These are phyloP conservation scores for Penicillium sp. DNA, from an alignment of 2,329 filamentous ascomycete species.

Conservation along the genomic window DNA sequence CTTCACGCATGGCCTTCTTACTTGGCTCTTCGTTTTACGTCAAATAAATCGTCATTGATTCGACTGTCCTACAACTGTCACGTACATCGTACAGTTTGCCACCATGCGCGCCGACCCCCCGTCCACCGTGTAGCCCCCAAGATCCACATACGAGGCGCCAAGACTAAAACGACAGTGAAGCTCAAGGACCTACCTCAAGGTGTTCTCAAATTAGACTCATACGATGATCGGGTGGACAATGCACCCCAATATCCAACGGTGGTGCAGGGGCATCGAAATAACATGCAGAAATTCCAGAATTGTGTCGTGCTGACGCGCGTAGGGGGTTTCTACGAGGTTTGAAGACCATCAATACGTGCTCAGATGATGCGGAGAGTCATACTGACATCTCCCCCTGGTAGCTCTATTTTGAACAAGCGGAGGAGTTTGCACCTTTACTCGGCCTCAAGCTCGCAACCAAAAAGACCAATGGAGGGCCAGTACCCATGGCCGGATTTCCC, in stretches of 20 bases:
- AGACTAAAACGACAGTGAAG: conserved; percentile 40
- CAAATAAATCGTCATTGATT: not conserved
- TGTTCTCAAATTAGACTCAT: conserved; percentile 47
- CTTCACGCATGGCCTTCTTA: conserved; percentile 19
- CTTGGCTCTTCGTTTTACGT: conserved; percentile 8
- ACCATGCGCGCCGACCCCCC: conserved; percentile 30
- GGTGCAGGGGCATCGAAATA: conserved; percentile 79
- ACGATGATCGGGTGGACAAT: conserved; percentile 47
- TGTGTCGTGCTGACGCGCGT: conserved; percentile 91
- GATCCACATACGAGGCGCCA: conserved; percentile 30
- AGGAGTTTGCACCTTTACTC: conserved; percentile 80
- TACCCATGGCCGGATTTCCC: conserved; percentile 94
- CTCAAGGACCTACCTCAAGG: conserved; percentile 60
- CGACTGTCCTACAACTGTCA: conserved; percentile 18
- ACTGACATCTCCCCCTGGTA: conserved; percentile 22
- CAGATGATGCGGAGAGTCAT: not conserved
- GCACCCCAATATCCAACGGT: conserved; percentile 77
- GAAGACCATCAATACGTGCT: not conserved
- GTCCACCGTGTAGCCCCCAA: conserved; percentile 17
- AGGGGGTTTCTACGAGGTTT: conserved; percentile 87
- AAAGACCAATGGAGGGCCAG: conserved; percentile 73
- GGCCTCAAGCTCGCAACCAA: conserved; percentile 84
- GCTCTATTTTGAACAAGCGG: conserved; percentile 94
- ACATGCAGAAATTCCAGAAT: conserved; percentile 87
- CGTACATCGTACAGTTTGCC: conserved; percentile 31